These are phyloP conservation scores for Neurospora tetraspora DNA, from an alignment of 495 filamentous ascomycete species.

Conservation along the genomic window DNA sequence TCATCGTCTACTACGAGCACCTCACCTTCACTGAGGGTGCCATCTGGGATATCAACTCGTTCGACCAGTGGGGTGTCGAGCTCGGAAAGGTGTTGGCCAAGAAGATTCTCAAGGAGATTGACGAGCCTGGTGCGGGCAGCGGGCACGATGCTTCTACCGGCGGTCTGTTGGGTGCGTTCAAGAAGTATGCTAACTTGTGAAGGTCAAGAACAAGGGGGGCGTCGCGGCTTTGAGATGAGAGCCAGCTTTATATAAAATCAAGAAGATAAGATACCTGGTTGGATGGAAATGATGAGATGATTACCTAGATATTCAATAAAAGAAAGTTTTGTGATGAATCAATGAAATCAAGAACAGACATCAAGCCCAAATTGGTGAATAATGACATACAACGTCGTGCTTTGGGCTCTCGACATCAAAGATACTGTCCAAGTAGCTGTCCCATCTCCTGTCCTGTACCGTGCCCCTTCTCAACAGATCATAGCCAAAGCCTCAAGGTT, in stretches of 20 bases:
- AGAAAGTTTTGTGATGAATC: not conserved
- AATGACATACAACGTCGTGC: not conserved
- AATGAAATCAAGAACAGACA: not conserved
- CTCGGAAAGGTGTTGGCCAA: constrained; percentile 92
- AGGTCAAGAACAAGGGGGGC: not conserved
- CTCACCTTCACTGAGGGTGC: constrained; percentile 96
- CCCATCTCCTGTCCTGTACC: not conserved
- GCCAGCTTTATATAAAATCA: not conserved
- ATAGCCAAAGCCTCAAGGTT: not conserved
- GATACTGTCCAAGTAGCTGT: not conserved
- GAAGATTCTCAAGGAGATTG: constrained; percentile 73
- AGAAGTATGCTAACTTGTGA: constrained; percentile 29
- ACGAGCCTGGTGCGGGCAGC: constrained; percentile 56
- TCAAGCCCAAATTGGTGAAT: not conserved
- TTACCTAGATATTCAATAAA: not conserved
- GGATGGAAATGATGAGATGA: not conserved
- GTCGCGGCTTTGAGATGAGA: not conserved
- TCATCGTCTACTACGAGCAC: constrained; percentile 99
- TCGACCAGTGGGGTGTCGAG: constrained; percentile 99
- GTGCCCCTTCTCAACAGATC: not conserved
- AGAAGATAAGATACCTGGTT: not conserved
- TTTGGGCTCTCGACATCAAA: not conserved
- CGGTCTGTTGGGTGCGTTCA: constrained; percentile 79
- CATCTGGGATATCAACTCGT: constrained; percentile 98
- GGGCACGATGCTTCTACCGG: constrained; percentile 80